These are phyloP conservation scores for Talaromyces albobiverticillius DNA, from an alignment of 2,329 filamentous ascomycete species.

Conservation along the genomic window DNA sequence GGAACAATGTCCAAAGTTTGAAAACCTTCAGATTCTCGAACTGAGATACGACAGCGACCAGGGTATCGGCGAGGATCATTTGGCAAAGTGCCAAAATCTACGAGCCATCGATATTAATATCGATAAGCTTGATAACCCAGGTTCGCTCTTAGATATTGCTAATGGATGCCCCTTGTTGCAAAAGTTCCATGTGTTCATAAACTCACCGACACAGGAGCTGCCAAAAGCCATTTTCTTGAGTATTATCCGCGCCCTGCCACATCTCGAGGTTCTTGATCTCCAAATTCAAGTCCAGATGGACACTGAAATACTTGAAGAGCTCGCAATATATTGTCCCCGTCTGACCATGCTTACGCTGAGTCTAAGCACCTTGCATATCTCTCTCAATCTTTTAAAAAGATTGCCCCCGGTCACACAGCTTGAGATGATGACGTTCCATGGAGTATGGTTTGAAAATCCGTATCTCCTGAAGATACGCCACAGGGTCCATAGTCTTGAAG, in stretches of 20 bases:
- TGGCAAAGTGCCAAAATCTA: not conserved
- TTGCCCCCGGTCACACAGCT: not conserved
- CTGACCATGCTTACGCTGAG: not conserved
- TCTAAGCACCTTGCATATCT: not conserved
- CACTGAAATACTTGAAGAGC: not conserved
- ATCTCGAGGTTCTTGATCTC: conserved; percentile 4
- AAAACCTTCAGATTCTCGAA: conserved; percentile 2
- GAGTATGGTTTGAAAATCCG: too few species aligned
- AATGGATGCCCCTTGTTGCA: not conserved
- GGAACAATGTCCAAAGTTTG: conserved; percentile 3
- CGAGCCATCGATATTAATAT: not conserved
- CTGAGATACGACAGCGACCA: not conserved
- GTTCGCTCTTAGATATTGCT: not conserved
- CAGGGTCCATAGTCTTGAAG: too few species aligned
- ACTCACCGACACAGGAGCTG: not conserved
- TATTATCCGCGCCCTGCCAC: not conserved
- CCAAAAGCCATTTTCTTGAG: not conserved
- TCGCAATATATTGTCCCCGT: not conserved
- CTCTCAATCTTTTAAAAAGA: not conserved
- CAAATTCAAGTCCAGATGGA: not conserved
- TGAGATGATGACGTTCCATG: not conserved
- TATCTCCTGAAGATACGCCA: too few species aligned
- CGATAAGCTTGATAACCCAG: not conserved
- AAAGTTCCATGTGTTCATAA: not conserved
- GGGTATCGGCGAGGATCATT: not conserved